Evolutionary conservation across 1,284 basidiomycete species (phyloP).

Genomic region (Sanguinoderma infundibulare): DNA sequence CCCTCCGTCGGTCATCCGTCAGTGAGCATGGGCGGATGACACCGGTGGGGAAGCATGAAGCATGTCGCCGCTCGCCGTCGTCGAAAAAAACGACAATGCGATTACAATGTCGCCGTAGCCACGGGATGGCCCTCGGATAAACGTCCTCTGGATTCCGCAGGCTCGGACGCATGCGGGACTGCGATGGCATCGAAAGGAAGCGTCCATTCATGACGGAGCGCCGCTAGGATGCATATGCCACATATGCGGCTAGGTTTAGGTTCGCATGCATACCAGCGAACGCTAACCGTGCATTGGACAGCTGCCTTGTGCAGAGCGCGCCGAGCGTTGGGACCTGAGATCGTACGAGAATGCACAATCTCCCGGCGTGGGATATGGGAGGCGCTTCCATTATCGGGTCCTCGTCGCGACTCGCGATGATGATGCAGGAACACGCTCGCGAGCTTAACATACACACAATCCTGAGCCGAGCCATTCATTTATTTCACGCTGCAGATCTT

Average conservation of each 20-base stretch:
- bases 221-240: no score
- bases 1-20: not conserved
- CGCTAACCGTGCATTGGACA: not conserved
- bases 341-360: not conserved
- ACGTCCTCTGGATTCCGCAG: conserved; percentile 4
- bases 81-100: not conserved
- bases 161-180: not conserved
- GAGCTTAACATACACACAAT: no score
- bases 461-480: no score
- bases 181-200: not conserved
- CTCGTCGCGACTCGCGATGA: no score
- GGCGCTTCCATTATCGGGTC: not conserved
- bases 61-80: not conserved
- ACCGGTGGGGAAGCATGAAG: not conserved
- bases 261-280: not conserved
- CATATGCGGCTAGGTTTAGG: not conserved
- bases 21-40: not conserved
- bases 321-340: not conserved
- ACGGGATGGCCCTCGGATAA: conserved; percentile 25
- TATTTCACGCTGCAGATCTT: not conserved
- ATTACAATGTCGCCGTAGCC: not conserved
- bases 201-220: not conserved
- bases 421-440: not conserved
- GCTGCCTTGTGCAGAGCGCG: not conserved
- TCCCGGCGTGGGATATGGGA: not conserved